Conservation (phyloP, 305 asterid species). For the Fraxinus velutina region DNA sequence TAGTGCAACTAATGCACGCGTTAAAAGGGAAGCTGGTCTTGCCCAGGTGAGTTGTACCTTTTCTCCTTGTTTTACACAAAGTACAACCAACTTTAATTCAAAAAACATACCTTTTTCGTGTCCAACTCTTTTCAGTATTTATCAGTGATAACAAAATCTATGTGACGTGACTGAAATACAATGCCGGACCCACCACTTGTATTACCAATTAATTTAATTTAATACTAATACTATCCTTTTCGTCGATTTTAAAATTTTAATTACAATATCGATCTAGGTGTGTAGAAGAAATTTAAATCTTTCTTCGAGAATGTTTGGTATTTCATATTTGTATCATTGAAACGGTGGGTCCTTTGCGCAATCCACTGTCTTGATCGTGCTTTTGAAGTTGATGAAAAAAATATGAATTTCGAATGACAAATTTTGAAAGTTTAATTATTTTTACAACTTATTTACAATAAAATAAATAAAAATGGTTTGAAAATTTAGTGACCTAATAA, state of each 20-base stretch:
- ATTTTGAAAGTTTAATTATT: neutral
- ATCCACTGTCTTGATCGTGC: neutral
- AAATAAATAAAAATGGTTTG: neutral
- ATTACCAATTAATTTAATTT: neutral
- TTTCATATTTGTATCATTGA: neutral
- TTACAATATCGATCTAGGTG: neutral
- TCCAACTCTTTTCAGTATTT: constrained; percentile 21
- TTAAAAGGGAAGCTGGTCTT: constrained; percentile 23
- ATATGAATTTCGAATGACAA: neutral
- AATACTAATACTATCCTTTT: neutral
- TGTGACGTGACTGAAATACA: constrained; percentile 9
- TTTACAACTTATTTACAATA: neutral
- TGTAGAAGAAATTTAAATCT: neutral
- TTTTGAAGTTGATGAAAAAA: neutral
- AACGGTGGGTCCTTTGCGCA: neutral
- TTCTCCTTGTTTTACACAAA: constrained; percentile 24
- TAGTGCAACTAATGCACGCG: constrained; percentile 30
- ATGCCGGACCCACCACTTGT: constrained; percentile 11
- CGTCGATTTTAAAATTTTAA: neutral
- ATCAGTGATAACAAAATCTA: constrained; percentile 14
- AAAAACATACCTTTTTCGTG: constrained; percentile 24
- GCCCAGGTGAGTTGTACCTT: constrained; percentile 29
- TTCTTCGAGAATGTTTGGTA: neutral
- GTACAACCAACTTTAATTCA: constrained; percentile 38
- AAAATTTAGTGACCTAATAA: no score